phyloP scores from a whole-genome alignment of 1,284 basidiomycete species.

The Austropuccinia psidii region DNA sequence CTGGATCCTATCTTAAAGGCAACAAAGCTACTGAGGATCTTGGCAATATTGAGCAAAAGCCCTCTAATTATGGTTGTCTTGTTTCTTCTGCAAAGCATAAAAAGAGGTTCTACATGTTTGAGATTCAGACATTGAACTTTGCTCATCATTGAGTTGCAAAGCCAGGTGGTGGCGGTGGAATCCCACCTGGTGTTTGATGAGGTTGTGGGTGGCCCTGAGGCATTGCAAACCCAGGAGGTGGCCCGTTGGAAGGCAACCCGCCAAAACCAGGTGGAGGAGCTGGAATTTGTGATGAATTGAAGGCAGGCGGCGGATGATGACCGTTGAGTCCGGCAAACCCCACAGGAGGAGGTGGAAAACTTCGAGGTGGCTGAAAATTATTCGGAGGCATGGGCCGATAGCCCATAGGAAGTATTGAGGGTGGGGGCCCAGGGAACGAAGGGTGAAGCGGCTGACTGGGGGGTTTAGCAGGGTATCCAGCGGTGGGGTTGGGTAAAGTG shows the following conservation, averaged over 20 bases:
- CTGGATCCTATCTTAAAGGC: no score
- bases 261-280: constrained; percentile 23
- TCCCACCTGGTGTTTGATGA: not conserved
- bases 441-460: constrained; percentile 4
- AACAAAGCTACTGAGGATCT: no score
- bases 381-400: constrained; percentile 54
- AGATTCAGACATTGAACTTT: no score
- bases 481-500: not conserved
- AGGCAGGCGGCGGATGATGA: constrained; percentile 29
- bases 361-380: constrained; percentile 24
- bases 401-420: constrained; percentile 78
- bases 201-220: not conserved
- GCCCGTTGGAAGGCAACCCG: not conserved
- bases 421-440: constrained; percentile 9
- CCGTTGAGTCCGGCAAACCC: constrained; percentile 39
- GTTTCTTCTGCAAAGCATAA: no score
- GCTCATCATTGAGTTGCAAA: constrained; percentile 31
- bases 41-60: no score
- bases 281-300: not conserved
- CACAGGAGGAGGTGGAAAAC: constrained; percentile 43
- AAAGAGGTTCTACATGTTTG: no score
- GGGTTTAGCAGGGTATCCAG: constrained; percentile 19
- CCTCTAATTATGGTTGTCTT: no score
- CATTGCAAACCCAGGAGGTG: not conserved
- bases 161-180: constrained; percentile 25